A percentile compares a stretch with the other conserved stretches of the same genome.
Conservation (phyloP, 768 basidiomycete species). For the Ramaria sp. region DNA sequence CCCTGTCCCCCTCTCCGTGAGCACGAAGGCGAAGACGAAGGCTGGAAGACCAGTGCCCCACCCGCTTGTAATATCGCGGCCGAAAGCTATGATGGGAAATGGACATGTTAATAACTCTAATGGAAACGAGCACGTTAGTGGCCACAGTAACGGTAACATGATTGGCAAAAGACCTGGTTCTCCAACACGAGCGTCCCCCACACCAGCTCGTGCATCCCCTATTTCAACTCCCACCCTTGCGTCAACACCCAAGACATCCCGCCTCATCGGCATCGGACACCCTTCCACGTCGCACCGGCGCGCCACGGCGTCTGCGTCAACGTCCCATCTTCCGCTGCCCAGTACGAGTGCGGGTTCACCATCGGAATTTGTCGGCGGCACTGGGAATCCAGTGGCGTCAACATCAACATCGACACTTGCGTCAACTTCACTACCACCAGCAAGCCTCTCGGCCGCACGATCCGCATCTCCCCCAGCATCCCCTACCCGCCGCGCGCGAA, state of each 20-base stretch:
- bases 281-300: slow-evolving; percentile 2
- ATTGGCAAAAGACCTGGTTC: too few relatives aligned
- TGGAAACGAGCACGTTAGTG: too few relatives aligned
- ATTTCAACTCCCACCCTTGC: background rate
- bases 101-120: too few relatives aligned
- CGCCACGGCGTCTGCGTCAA: background rate
- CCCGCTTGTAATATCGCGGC: background rate
- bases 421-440: too few relatives aligned
- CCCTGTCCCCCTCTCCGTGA: background rate
- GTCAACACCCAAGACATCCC: background rate
- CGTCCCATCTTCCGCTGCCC: background rate
- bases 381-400: too few relatives aligned
- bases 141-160: too few relatives aligned
- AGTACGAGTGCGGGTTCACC: too few relatives aligned
- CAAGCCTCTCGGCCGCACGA: too few relatives aligned
- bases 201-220: too few relatives aligned
- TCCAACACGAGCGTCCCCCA: too few relatives aligned
- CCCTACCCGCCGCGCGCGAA: background rate
- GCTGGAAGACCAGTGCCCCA: background rate
- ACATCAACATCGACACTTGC: too few relatives aligned
- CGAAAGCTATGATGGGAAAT: background rate
- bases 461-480: background rate
- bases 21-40: background rate
- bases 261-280: slow-evolving; percentile 5
- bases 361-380: too few relatives aligned